Conservation (phyloP, 768 basidiomycete genomes). For the Xerocomellus intermedius region DNA sequence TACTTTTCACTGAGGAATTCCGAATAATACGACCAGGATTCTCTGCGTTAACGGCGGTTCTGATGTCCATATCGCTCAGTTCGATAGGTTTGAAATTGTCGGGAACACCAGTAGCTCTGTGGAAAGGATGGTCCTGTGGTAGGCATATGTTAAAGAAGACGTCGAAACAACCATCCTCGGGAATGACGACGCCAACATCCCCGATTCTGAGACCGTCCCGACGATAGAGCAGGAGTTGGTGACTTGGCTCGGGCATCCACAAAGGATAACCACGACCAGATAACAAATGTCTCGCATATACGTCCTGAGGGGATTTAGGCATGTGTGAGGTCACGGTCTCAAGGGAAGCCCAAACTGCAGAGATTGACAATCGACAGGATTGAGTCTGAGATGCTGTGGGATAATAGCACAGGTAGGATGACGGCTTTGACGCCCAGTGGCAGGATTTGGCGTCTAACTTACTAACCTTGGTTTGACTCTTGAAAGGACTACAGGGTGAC, state of each 20-base stretch:
- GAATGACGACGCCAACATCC: slow-evolving; percentile 32
- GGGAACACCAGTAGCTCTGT: slow-evolving; percentile 22
- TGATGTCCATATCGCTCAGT: slow-evolving; percentile 4
- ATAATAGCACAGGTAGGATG: background rate
- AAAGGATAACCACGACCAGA: slow-evolving; percentile 30
- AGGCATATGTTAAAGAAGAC: slow-evolving; percentile 24
- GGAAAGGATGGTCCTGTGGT: slow-evolving; percentile 28
- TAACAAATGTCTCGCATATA: slow-evolving; percentile 16
- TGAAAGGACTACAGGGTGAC: too few species aligned
- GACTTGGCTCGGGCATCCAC: slow-evolving; percentile 31
- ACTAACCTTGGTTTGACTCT: background rate
- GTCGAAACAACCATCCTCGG: background rate
- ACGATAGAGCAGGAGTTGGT: slow-evolving; percentile 21
- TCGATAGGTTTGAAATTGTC: slow-evolving; percentile 24
- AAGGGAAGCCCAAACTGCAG: background rate
- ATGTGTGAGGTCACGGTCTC: background rate
- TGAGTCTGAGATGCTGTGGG: background rate
- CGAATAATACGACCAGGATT: slow-evolving; percentile 5
- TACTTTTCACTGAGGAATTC: slow-evolving; percentile 6
- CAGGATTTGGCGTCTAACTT: background rate
- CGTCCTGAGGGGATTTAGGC: slow-evolving; percentile 8
- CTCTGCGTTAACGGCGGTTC: background rate
- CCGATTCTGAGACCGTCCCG: slow-evolving; percentile 31
- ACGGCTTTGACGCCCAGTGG: background rate
- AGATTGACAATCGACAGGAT: background rate